Evolutionary conservation across 2,329 filamentous ascomycete genomes (phyloP).

Genomic region (Aspergillus piperis): DNA sequence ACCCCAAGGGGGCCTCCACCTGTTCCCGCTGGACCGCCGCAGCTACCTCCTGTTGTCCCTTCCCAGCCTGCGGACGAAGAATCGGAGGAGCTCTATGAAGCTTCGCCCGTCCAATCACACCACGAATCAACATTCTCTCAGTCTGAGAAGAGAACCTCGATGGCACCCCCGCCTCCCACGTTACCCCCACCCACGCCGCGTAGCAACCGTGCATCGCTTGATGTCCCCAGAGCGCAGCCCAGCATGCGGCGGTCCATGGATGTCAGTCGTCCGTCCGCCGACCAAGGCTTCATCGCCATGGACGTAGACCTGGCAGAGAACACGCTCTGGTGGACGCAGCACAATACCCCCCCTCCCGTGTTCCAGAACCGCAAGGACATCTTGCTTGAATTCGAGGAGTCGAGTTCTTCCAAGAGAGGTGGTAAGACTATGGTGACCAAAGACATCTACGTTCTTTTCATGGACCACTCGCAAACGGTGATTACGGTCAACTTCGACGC

Average conservation of each 20-base stretch:
- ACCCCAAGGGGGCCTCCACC: conserved; percentile 31
- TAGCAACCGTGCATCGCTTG: conserved; percentile 62
- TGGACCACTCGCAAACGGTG: conserved; percentile 94
- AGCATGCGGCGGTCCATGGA: conserved; percentile 70
- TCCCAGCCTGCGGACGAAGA: conserved; percentile 36
- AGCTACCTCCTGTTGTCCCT: conserved; percentile 24
- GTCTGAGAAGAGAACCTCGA: conserved; percentile 44
- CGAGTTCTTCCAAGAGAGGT: conserved; percentile 66
- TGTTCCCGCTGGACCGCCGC: conserved; percentile 22
- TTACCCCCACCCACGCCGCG: conserved; percentile 44
- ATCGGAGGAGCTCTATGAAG: conserved; percentile 51
- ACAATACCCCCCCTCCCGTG: conserved; percentile 74
- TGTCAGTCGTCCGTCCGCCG: conserved; percentile 69
- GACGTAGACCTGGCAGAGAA: conserved; percentile 77
- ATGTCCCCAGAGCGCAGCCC: conserved; percentile 58
- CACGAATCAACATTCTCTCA: conserved; percentile 35
- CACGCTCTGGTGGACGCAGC: conserved; percentile 84
- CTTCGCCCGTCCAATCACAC: conserved; percentile 42
- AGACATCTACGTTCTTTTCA: conserved; percentile 83
- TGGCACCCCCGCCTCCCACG: conserved; percentile 50
- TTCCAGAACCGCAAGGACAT: conserved; percentile 83
- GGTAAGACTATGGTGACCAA: conserved; percentile 73
- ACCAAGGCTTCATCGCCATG: conserved; percentile 81
- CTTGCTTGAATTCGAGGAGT: conserved; percentile 78
- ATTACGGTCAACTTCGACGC: conserved; percentile 79